Base-by-base conservation (phyloP, 2,329 filamentous ascomycete species). In the Pezicula neosporulosa region DNA sequence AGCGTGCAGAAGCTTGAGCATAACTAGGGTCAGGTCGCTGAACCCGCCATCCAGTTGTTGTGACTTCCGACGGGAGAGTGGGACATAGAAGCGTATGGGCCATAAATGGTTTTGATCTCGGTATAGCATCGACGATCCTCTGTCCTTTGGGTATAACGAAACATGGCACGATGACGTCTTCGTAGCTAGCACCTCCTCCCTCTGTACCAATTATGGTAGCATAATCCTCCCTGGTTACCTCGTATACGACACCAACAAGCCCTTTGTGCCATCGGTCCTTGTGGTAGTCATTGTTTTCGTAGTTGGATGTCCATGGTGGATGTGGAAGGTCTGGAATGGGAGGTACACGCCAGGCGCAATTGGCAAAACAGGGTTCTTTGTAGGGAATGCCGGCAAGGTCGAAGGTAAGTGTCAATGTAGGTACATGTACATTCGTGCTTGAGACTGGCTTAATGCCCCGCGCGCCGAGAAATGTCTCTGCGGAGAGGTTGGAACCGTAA, bases 231-330 rank as follows among this genome's bases (percentile, higher is more conserved):
- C 78, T 73, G 1, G 91, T 96, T 28, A 97, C 90, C 72, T 97
- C 92, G 72, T 99, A 99, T 4, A 97, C 94, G 15, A 96, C 90
- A 21, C 94, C 94, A 38, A 97, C 82, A 2, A 99, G 78, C 4
- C 90, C 89, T 63, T 91, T 92, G 56, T 83, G 74, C 91, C 90
- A 96, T 49, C 72, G 73, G 48, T 80, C 73, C 61, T 82, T 80
- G 60, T 79, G 73, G 57, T 79, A 78, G 49, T 64, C 61, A 28
- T 50, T 46, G 51, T 42, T 43, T 16, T 47, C 43, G n/a, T 21
- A 10, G n/a, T 33, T 16, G 13, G n/a, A 27, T 35, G 51, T 44
- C 27, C 37, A 36, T 15, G 70, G 56, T 43, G 69, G 64, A 8
- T 57, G 52, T 3, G 56, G 60, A 55, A 47, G 36, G 43, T 48